Evolutionary conservation across 2,329 filamentous ascomycete species (phyloP).

Genomic region (Epichloe uncinata): DNA sequence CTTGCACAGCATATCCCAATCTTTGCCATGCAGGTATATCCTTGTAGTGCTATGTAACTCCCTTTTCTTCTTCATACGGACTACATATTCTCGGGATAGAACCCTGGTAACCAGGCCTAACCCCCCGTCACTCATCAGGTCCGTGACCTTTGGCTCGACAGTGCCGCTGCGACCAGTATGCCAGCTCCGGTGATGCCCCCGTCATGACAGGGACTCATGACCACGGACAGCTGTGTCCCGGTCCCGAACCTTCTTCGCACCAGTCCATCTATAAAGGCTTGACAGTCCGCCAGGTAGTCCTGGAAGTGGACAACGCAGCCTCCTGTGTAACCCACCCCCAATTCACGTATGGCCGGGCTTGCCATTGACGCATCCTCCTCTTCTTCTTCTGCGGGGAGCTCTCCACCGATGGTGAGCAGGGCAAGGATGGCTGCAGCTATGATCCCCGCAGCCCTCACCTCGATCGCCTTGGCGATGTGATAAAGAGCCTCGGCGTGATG

Average conservation of each 20-base stretch:
- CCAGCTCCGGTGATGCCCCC: slow-evolving; percentile 50
- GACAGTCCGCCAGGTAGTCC: slow-evolving; percentile 56
- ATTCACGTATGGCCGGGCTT: slow-evolving; percentile 27
- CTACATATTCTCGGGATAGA: too few relatives aligned
- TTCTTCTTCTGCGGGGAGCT: slow-evolving; percentile 36
- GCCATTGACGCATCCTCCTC: slow-evolving; percentile 8
- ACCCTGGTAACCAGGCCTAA: too few relatives aligned
- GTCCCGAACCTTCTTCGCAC: slow-evolving; percentile 19
- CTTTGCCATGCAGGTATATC: too few relatives aligned
- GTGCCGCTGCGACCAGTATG: slow-evolving; percentile 37
- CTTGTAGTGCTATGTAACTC: background rate
- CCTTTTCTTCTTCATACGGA: background rate
- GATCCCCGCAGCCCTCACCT: slow-evolving; percentile 59
- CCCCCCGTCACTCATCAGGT: background rate
- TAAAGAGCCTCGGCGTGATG: slow-evolving; percentile 46
- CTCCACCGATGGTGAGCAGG: slow-evolving; percentile 53
- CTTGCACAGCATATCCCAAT: too few relatives aligned
- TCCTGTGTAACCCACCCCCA: slow-evolving; percentile 69
- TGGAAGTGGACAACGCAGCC: slow-evolving; percentile 72
- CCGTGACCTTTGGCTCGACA: slow-evolving; percentile 15
- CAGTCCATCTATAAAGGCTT: slow-evolving; percentile 49
- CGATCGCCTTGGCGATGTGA: slow-evolving; percentile 55
- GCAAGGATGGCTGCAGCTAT: slow-evolving; percentile 61
- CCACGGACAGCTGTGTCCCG: slow-evolving; percentile 27
- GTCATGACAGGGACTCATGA: slow-evolving; percentile 44